Base-by-base conservation (phyloP, 805 yeast genomes). In the Ogataea zsoltii region DNA sequence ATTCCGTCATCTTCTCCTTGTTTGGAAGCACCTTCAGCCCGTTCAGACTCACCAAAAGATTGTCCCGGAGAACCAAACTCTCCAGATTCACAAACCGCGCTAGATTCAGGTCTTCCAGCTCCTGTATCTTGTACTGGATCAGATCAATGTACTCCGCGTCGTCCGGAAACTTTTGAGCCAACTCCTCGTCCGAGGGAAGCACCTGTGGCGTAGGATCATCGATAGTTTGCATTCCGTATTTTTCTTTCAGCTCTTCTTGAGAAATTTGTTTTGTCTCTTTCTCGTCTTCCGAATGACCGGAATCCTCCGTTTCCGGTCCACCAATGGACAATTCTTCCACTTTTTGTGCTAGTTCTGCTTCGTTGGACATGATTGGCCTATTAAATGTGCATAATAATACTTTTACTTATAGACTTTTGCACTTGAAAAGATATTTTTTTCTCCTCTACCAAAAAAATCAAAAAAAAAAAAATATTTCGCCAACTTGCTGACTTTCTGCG, bases 61-160 rank as follows among this genome's bases (percentile, higher is more conserved):
- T 94, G 59, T 90, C 96, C 61, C 99, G 78, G 48, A 94, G 71
- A 49, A 90, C 85, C 16, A 92, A 68, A 4, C 72, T 61, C 53
- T 77, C 82, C 48, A 90, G 68, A 23, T 77, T 65, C 1, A 34
- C 60, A 61, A 90, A 88, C 45, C 88, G 69, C 12, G 60, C 62
- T 38, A 88, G 66, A 26, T 77, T 70, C 53, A 88, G 69, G 48
- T 76, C 88, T 44, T 80, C 83, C 57, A 89, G 57, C 0, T 85
- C 76, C 9, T 70, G 58, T 33, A 88, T 80, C 65, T 85, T 86
- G 60, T 85, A 66, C 60, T 88, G 96, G 15, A 85, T 71, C 51
- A 88, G 66, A 42, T 85, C 89, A 29, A 88, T 68, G 25, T 73
- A 74, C 19, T 76, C 82, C 0, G 79, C 68, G 51, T 85, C 86